phyloP scores from a whole-genome alignment of 2,329 filamentous ascomycete species.

The Talaromyces sp. region DNA sequence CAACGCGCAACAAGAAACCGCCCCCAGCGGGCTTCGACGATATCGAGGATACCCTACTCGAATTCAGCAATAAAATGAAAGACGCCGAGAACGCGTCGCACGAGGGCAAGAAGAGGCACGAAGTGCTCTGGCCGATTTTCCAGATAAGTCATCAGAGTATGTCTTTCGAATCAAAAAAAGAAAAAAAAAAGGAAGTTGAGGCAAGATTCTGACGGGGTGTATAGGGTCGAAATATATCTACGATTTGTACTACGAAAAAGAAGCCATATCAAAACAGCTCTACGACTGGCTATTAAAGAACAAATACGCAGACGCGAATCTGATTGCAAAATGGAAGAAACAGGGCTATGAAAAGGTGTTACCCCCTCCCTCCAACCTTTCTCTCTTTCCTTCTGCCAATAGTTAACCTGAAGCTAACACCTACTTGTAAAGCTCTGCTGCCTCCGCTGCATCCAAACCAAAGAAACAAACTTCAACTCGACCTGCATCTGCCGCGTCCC shows the following conservation, averaged over 20 bases:
- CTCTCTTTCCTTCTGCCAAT: too few species aligned
- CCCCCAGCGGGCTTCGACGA: constrained; percentile 64
- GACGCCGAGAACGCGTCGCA: constrained; percentile 82
- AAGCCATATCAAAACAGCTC: constrained; percentile 83
- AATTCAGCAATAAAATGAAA: constrained; percentile 65
- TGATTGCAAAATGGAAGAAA: constrained; percentile 99
- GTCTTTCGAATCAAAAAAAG: constrained; percentile 14
- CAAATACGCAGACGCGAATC: constrained; percentile 84
- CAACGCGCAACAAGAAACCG: constrained; percentile 56
- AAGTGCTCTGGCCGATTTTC: constrained; percentile 95
- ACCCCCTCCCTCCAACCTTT: constrained; percentile 6
- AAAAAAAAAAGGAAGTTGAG: too few species aligned
- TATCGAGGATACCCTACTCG: constrained; percentile 62
- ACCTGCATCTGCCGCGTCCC: constrained; percentile 97
- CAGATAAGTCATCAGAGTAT: constrained; percentile 91
- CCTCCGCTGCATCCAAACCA: constrained; percentile 94
- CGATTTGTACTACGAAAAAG: constrained; percentile 96
- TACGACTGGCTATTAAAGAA: constrained; percentile 98
- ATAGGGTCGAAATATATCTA: constrained; percentile 79
- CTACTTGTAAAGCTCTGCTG: constrained; percentile 67
- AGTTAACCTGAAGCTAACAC: neutral
- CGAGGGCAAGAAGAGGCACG: constrained; percentile 76
- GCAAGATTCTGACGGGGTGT: constrained; percentile 4
- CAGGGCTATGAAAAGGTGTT: constrained; percentile 93
- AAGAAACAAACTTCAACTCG: constrained; percentile 97